Conservation (phyloP, 1,284 basidiomycete species). For the Sparassis latifolia region DNA sequence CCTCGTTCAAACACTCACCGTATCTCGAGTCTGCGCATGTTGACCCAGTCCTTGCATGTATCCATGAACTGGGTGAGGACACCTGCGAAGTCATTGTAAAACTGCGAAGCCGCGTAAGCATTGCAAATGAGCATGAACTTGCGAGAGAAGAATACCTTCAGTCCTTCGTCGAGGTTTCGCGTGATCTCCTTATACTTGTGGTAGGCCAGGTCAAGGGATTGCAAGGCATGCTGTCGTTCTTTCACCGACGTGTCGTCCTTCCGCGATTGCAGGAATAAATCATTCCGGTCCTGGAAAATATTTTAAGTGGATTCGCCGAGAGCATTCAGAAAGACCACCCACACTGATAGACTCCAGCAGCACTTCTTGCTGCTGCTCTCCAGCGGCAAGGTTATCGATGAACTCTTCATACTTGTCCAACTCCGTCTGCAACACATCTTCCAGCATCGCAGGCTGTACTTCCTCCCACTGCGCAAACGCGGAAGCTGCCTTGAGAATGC, state of each 20-base stretch:
- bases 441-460: conserved; percentile 81
- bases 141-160: conserved; percentile 48
- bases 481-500: conserved; percentile 63
- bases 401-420: conserved; percentile 80
- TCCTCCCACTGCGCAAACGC: conserved; percentile 62
- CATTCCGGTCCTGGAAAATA: conserved; percentile 55
- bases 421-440: conserved; percentile 74
- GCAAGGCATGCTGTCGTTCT: conserved; percentile 79
- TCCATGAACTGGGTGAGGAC: conserved; percentile 73
- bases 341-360: conserved; percentile 70
- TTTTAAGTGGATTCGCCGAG: background rate
- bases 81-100: conserved; percentile 76
- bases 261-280: conserved; percentile 73
- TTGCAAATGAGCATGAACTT: background rate
- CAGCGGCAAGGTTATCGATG: conserved; percentile 55
- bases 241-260: conserved; percentile 76
- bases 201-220: conserved; percentile 85
- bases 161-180: conserved; percentile 83
- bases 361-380: conserved; percentile 55
- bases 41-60: conserved; percentile 68
- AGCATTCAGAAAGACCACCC: conserved; percentile 11
- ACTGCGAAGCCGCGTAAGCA: conserved; percentile 38
- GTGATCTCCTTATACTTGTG: conserved; percentile 85
- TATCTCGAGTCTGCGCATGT: conserved; percentile 61
- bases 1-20: conserved; percentile 19